Evolutionary conservation across 192 early-diverging fungal genomes (phyloP).

Genomic region (Dissophora globulifera): DNA sequence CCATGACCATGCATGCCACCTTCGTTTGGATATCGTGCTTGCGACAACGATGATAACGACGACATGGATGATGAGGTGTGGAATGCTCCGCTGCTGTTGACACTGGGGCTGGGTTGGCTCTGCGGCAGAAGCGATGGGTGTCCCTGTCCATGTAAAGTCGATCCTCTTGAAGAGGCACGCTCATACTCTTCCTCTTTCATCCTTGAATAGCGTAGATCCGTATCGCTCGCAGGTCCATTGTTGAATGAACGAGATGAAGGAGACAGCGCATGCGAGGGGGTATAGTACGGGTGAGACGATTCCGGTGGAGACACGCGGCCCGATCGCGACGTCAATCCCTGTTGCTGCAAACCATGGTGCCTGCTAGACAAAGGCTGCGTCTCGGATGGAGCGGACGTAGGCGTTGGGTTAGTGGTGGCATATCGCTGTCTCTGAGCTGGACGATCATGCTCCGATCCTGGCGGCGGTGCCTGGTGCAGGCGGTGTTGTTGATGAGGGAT

Average conservation of each 20-base stretch:
- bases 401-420: background rate
- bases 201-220: background rate
- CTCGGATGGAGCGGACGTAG: slow-evolving; percentile 9
- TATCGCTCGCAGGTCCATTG: too few relatives aligned
- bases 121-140: background rate
- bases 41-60: slow-evolving; percentile 6
- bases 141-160: background rate
- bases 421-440: slow-evolving; percentile 4
- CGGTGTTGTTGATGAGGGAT: too few relatives aligned
- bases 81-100: too few relatives aligned
- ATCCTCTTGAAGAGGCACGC: background rate
- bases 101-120: too few relatives aligned
- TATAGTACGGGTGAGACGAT: slow-evolving; percentile 29
- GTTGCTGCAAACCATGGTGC: slow-evolving; percentile 9
- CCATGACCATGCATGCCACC: background rate
- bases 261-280: background rate
- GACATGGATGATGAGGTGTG: too few relatives aligned
- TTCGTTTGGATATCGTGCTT: background rate
- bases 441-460: background rate
- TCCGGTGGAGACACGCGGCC: slow-evolving; percentile 14
- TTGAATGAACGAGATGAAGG: too few relatives aligned
- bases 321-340: slow-evolving; percentile 16
- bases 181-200: background rate
- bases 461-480: background rate
- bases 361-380: background rate